Conservation (phyloP, 345 rosid species). For the Eucalyptus curtisii region DNA sequence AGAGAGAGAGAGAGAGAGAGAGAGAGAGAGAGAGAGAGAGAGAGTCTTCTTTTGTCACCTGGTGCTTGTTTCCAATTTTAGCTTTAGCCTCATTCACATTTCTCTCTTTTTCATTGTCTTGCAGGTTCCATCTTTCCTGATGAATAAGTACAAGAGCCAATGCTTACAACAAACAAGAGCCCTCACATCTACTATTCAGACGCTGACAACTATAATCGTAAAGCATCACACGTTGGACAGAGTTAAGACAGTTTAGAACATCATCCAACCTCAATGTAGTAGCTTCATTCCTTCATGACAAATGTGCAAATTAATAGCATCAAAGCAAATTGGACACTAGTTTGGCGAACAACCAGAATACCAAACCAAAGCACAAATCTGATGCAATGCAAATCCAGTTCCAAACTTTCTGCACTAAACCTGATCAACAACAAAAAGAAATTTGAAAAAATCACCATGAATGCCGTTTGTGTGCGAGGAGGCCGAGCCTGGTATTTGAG, state of each 20-base stretch:
- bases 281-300: neutral
- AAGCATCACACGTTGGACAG: neutral
- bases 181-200: neutral
- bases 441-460: neutral
- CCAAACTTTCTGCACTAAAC: neutral
- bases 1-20: too few species aligned
- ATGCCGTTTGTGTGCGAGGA: fast-evolving
- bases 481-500: neutral
- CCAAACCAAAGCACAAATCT: neutral
- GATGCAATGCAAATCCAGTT: neutral
- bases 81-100: too few species aligned
- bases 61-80: too few species aligned
- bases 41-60: too few species aligned
- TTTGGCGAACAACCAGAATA: neutral
- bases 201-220: neutral
- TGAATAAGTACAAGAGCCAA: neutral
- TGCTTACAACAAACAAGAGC: neutral
- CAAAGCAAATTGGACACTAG: neutral
- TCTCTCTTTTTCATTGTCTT: too few species aligned
- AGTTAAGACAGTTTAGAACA: neutral
- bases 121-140: neutral
- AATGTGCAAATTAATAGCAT: neutral
- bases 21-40: too few species aligned
- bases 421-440: neutral
- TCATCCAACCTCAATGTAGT: neutral